Percentiles rank a stretch among this genome's conserved stretches.
phyloP scores from a whole-genome alignment of 106 monocot species.

The Dioscorea dumetorum region DNA sequence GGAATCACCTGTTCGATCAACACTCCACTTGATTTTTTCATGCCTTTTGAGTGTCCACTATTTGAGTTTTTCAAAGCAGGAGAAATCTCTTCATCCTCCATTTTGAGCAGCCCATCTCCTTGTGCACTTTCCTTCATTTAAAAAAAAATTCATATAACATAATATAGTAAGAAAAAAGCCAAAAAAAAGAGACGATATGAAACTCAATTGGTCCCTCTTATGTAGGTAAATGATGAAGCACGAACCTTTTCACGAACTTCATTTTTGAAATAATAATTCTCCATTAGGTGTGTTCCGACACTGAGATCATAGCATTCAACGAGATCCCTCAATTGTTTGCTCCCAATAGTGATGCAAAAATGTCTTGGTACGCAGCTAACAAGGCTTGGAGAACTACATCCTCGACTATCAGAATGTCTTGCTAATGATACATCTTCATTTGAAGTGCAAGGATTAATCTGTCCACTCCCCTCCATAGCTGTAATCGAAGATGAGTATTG shows the following conservation, averaged over 20 bases:
- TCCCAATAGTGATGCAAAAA: constrained; percentile 47
- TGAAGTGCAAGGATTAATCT: constrained; percentile 2
- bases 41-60: not conserved
- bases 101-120: constrained; percentile 1
- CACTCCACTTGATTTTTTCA: constrained; percentile 7
- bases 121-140: not conserved
- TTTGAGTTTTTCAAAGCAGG: constrained; percentile 3
- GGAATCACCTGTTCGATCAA: constrained; percentile 28
- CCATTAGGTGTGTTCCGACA: not conserved
- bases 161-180: too few species aligned
- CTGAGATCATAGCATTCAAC: constrained; percentile 2
- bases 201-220: not conserved
- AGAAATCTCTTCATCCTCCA: constrained; percentile 6
- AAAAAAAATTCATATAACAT: not conserved
- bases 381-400: constrained; percentile 18
- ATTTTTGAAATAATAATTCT: constrained; percentile 1
- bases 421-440: constrained; percentile 1
- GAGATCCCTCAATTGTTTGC: constrained; percentile 29
- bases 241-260: constrained; percentile 9
- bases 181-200: not conserved
- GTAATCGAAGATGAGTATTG: not conserved
- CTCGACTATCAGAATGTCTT: constrained; percentile 10
- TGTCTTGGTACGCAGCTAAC: constrained; percentile 26
- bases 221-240: not conserved
- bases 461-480: constrained; percentile 1